Evolutionary conservation across 1,284 basidiomycete species (phyloP), one percentile per base, ranked within the genome.

Genomic region (Sphaerobolus stellatus): DNA sequence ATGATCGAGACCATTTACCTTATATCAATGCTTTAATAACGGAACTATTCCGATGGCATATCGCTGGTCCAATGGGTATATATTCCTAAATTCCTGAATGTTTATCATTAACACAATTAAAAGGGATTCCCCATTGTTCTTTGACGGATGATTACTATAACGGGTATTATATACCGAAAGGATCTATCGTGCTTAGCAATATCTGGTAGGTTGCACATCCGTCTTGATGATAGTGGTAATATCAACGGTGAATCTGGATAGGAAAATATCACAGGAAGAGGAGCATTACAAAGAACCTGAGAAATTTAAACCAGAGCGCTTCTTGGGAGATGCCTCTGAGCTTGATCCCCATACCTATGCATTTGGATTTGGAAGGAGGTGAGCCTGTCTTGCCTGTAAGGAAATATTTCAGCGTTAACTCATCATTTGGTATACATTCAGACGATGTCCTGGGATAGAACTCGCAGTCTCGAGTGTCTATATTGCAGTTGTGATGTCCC

Each of bases 1-100:
- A 45, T 2, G 64, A 66, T 46, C 44, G 38, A 2, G 18, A 18
- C 14, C 18, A 27, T 2, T 25, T 45, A 16, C 43, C 43, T 45
- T 45, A 45, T 27, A 25, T 27, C 5, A 22, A 4, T 27, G 43
- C 43, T 16, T 24, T 45, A 16, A 18, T 5, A 5, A 45, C 14
- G 16, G 43, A 45, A 45, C 16, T 25, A 20, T 9, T 45, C 25
- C 43, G 43, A 27, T 45, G 43, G 43, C 43, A 45, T 27, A 16
- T 24, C 9, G 25, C 25, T 4, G 43, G n/a, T 20, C 43, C 5
- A 22, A 27, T 45, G 18, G 3, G n/a, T 3, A 18, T 45, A 45
- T 9, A 16, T 14, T 24, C 5, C 25, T n/a, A n/a, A n/a, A n/a
- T n/a, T 6, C 16, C 16, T 11, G 13, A n/a, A n/a, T n/a, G n/a